Conservation (phyloP, 2,329 filamentous ascomycete genomes). For the Ampelomyces quisqualis region DNA sequence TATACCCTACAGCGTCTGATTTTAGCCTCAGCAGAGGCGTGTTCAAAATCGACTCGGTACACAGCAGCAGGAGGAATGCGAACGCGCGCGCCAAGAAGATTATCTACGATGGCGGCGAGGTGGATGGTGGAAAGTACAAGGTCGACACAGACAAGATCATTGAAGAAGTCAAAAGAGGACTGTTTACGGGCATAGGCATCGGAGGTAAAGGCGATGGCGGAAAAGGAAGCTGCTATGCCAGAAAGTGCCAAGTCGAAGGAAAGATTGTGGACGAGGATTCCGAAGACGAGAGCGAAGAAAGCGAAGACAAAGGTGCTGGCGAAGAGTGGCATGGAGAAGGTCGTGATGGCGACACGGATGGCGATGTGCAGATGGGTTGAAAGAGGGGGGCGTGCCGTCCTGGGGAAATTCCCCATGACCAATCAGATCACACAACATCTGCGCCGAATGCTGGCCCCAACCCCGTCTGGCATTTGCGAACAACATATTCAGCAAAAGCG, state of each 20-base stretch:
- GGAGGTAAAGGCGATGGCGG: constrained; percentile 14
- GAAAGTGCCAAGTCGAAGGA: constrained; percentile 27
- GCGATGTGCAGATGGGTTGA: constrained; percentile 13
- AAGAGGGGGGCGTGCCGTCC: too few species aligned
- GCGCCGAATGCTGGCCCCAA: too few species aligned
- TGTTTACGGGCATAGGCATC: constrained; percentile 26
- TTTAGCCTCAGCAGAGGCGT: constrained; percentile 21
- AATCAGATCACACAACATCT: too few species aligned
- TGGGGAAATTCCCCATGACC: too few species aligned
- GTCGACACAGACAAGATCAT: constrained; percentile 29
- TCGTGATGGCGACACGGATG: not conserved
- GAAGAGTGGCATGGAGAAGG: not conserved
- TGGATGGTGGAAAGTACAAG: constrained; percentile 14
- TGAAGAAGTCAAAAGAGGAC: constrained; percentile 21
- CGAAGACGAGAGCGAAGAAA: constrained; percentile 12
- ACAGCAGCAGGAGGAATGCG: constrained; percentile 18
- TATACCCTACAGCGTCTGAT: constrained; percentile 17
- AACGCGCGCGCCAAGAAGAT: constrained; percentile 27
- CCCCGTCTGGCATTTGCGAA: too few species aligned
- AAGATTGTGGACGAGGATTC: constrained; percentile 28
- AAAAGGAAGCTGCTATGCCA: constrained; percentile 18
- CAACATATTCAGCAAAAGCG: too few species aligned
- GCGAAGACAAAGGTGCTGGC: too few species aligned
- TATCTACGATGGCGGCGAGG: constrained; percentile 15
- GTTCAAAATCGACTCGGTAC: constrained; percentile 22